Conservation (phyloP, 1,284 basidiomycete genomes). For the Inonotus hispidus region DNA sequence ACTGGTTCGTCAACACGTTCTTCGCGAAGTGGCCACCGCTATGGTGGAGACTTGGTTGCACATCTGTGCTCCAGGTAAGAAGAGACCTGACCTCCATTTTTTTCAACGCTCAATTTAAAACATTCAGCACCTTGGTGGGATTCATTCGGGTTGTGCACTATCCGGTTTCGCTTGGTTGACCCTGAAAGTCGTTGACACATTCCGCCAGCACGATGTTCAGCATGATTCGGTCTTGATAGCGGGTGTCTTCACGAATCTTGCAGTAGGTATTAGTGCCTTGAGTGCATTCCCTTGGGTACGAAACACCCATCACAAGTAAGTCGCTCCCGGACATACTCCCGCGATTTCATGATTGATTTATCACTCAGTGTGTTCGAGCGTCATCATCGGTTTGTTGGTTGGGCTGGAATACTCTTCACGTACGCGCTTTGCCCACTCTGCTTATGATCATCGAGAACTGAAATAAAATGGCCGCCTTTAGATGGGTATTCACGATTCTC, state of each 20-base stretch:
- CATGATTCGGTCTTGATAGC: slow-evolving; percentile 51
- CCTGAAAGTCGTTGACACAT: slow-evolving; percentile 53
- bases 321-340: slow-evolving; percentile 11
- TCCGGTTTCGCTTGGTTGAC: slow-evolving; percentile 64
- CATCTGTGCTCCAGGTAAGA: slow-evolving; percentile 58
- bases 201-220: slow-evolving; percentile 39
- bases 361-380: slow-evolving; percentile 58
- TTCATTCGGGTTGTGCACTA: slow-evolving; percentile 67
- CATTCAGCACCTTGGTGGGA: slow-evolving; percentile 64
- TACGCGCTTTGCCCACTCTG: neutral
- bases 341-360: slow-evolving; percentile 14
- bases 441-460: slow-evolving; percentile 19
- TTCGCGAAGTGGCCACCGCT: slow-evolving; percentile 73
- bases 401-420: slow-evolving; percentile 35
- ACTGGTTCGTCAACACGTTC: slow-evolving; percentile 43
- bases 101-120: slow-evolving; percentile 1
- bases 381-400: slow-evolving; percentile 72
- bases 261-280: slow-evolving; percentile 48
- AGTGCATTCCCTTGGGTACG: slow-evolving; percentile 69
- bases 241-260: slow-evolving; percentile 51
- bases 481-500: slow-evolving; percentile 57
- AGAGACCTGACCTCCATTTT: neutral
- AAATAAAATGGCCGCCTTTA: neutral
- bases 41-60: slow-evolving; percentile 63
- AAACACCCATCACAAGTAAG: slow-evolving; percentile 73